phyloP scores from a whole-genome alignment of 1,284 basidiomycete species.

The Microbotryum violaceum region DNA sequence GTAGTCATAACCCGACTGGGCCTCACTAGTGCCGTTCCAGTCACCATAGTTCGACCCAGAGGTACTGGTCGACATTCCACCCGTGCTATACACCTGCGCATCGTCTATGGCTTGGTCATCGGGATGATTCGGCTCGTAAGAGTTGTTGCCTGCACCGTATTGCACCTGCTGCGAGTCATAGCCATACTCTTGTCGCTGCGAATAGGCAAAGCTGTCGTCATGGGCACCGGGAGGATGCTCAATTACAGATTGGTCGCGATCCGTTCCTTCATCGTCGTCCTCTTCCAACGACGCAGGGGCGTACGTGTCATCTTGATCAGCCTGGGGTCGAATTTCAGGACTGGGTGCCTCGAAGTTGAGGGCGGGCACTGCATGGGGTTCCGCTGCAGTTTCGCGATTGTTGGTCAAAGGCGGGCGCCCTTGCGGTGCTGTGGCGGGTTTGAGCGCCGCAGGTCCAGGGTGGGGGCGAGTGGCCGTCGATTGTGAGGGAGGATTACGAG shows the following conservation, averaged over 20 bases:
- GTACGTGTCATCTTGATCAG: neutral
- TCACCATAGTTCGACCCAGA: slow-evolving; percentile 29
- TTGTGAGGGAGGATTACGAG: no score
- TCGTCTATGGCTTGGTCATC: slow-evolving; percentile 13
- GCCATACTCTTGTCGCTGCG: neutral
- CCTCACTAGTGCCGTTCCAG: slow-evolving; percentile 22
- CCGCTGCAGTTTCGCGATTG: no score
- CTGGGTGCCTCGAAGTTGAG: slow-evolving; percentile 8
- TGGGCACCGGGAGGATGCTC: no score
- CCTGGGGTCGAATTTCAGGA: slow-evolving; percentile 2
- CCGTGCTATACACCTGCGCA: slow-evolving; percentile 7
- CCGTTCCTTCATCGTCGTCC: no score
- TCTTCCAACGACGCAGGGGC: no score
- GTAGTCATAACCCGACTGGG: slow-evolving; percentile 25
- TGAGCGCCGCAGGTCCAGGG: no score
- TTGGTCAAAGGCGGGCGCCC: no score
- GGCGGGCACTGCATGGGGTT: slow-evolving; percentile 1
- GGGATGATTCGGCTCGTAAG: slow-evolving; percentile 10
- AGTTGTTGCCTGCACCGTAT: slow-evolving; percentile 1
- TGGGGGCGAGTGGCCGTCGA: no score
- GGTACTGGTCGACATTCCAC: slow-evolving; percentile 15
- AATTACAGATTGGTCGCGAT: no score
- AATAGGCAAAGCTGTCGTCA: no score
- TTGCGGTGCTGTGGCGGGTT: no score
- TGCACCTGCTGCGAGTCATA: neutral